A percentile compares a stretch with the other conserved stretches of the same genome.
Evolutionary conservation across 2,329 filamentous ascomycete species (phyloP).

Genomic region (Hypoxylon sp.): DNA sequence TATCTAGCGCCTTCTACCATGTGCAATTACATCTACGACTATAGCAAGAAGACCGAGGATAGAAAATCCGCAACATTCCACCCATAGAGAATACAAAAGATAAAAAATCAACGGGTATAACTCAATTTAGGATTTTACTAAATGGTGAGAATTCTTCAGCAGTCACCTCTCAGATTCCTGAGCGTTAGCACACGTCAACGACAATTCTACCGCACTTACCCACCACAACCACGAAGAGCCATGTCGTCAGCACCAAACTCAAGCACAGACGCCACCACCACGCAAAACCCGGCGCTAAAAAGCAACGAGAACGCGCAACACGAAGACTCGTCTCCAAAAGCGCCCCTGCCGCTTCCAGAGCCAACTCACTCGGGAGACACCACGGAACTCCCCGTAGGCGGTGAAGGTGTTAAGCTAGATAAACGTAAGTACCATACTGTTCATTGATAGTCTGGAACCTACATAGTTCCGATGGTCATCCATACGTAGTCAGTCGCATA

Average conservation of each 20-base stretch:
- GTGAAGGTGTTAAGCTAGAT: slow-evolving; percentile 71
- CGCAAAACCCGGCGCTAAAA: slow-evolving; percentile 16
- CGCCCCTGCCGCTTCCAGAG: slow-evolving; percentile 46
- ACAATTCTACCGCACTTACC: slow-evolving; percentile 25
- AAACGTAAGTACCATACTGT: slow-evolving; percentile 54
- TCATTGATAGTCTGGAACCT: background rate
- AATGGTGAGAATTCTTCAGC: slow-evolving; percentile 35
- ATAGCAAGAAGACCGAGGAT: background rate
- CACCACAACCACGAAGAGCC: slow-evolving; percentile 28
- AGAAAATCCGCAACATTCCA: slow-evolving; percentile 19
- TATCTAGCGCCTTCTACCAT: slow-evolving; percentile 36
- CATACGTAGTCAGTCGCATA: too few relatives aligned
- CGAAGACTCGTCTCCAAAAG: slow-evolving; percentile 18
- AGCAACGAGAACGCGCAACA: slow-evolving; percentile 16
- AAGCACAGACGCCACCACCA: slow-evolving; percentile 9
- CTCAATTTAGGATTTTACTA: slow-evolving; percentile 6
- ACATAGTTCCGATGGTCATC: background rate
- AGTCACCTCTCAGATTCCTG: slow-evolving; percentile 32
- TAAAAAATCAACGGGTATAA: slow-evolving; percentile 2
- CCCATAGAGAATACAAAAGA: background rate
- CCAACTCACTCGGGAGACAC: slow-evolving; percentile 31
- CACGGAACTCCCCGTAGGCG: slow-evolving; percentile 53
- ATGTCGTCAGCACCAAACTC: slow-evolving; percentile 40
- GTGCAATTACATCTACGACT: background rate
- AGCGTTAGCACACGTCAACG: slow-evolving; percentile 20